Evolutionary conservation across 371 early-diverging fungal species (phyloP), one percentile per base, ranked within the genome.

Genomic region (Haplosporangium sp.): DNA sequence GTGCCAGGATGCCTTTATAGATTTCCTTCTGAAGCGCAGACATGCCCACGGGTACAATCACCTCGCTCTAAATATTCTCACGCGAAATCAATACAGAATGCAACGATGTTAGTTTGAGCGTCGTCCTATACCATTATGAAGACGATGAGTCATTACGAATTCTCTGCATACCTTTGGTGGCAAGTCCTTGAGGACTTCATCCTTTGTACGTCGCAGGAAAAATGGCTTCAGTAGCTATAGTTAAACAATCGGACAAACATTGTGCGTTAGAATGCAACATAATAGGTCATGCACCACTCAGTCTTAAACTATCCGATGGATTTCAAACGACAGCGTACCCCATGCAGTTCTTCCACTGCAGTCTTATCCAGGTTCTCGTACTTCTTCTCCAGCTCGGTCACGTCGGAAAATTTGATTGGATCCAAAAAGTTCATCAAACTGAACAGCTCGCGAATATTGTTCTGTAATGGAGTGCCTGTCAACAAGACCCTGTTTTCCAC

Each of bases 391-490:
- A 92, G 75, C 38, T 74, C 79, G 10, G 83, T 81, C 0, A 86
- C 77, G 48, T 90, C 84, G 55, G 81, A 29, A 41, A 77, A 76
- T 64, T 80, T 69, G 50, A 74, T 71, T 10, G 70, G 72, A 63
- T 95, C 92, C 84, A 98, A 88, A 74, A 99, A 98, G 82, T 96
- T 94, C 48, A 98, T 84, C 59, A 99, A 84, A 66, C 94, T 91
- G 91, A 95, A 96, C 6, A 99, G 82, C 79, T 99, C 98, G 56
- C 91, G 93, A 62, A 98, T 73, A 55, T 93, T 94, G 85, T 98
- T 98, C 85, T 98, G 98, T 57, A 99, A 81, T 2, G 99, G 98
- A 0, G 99, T 98, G 36, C 99, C 83, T 1, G 93, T 94, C 59
- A 95, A 74, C 46, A 95, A 79, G 13, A 95, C 87, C n/a, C 92